Evolutionary conservation across 2,329 filamentous ascomycete genomes (phyloP), one percentile per base, ranked within the genome.

Genomic region (Pseudocercospora musae): DNA sequence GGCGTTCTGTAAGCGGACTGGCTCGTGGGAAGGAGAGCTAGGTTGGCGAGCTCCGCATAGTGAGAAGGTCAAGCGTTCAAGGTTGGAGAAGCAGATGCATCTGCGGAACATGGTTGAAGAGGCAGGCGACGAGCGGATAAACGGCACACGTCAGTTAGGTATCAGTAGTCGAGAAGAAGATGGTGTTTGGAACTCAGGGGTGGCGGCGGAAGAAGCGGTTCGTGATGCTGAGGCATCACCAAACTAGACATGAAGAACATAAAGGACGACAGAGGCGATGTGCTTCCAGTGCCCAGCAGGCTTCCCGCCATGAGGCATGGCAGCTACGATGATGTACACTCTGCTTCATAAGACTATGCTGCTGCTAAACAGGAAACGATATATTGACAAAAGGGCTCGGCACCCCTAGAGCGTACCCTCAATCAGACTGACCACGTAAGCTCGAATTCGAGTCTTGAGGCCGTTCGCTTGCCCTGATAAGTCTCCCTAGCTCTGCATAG

Each of bases 1-100:
- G 40, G 65, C 65, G 1, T 71, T 71, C 31, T 71, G 68, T 42
- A 48, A 62, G 4, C 63, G 69, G 0, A 70, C 68, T 53, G 64
- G 58, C 18, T 63, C 65, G 15, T 60, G 60, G 61, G 20, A 21
- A 7, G 58, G 56, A 13, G 46, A 46, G 10, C 11, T 53, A 5
- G 25, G 27, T 18, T 67, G 64, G 64, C 53, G 57, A 13, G 9
- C 57, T 15, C 63, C 63, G 11, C 55, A 63, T n/a, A 59, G 58
- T 27, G 42, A 25, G 29, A 66, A 60, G 23, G 64, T 69, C 59
- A 63, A 59, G 20, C 52, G 37, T 9, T 69, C 67, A 15, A 57
- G 67, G 44, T 49, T 69, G n/a, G 67, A 69, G 60, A 69, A 67
- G 55, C 65, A 65, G 57, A 56, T 65, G 33, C 60, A 57, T n/a